Evolutionary conservation across 345 rosid genomes (phyloP).

Genomic region (Boechera retrofracta): DNA sequence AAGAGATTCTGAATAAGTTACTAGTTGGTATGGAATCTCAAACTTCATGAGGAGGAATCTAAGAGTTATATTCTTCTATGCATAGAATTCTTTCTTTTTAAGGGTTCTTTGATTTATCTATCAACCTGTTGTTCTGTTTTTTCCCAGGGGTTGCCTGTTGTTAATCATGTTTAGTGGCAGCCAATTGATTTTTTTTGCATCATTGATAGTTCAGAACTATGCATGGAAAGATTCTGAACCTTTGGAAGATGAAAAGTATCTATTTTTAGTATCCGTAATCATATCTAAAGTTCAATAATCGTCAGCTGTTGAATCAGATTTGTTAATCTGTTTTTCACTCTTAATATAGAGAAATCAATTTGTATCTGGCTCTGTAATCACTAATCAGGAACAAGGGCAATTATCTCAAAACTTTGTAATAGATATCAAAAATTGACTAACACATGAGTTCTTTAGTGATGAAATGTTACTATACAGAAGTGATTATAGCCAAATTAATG

Average conservation of each 20-base stretch:
- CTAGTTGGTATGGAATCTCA: constrained; percentile 12
- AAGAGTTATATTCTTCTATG: not conserved
- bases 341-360: not conserved
- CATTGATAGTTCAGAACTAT: constrained; percentile 1
- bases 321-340: not conserved
- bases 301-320: constrained; percentile 2
- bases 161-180: constrained; percentile 5
- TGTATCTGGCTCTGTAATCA: not conserved
- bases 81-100: not conserved
- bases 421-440: not conserved
- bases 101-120: not conserved
- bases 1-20: constrained; percentile 18
- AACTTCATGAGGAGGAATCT: constrained; percentile 14
- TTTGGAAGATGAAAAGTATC: not conserved
- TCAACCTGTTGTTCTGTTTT: not conserved
- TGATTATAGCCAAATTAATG: not conserved
- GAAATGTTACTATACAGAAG: constrained; percentile 15
- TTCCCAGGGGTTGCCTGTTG: not conserved
- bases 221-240: constrained; percentile 12
- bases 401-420: constrained; percentile 22
- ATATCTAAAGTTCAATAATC: not conserved
- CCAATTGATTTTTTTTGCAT: not conserved
- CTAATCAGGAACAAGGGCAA: not conserved
- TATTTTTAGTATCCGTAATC: not conserved
- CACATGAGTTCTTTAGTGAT: constrained; percentile 4